A percentile compares a stretch with the other conserved stretches of the same genome.
These are phyloP conservation scores for Pulveroboletus frians DNA, from an alignment of 768 basidiomycete genomes.

Conservation along the genomic window DNA sequence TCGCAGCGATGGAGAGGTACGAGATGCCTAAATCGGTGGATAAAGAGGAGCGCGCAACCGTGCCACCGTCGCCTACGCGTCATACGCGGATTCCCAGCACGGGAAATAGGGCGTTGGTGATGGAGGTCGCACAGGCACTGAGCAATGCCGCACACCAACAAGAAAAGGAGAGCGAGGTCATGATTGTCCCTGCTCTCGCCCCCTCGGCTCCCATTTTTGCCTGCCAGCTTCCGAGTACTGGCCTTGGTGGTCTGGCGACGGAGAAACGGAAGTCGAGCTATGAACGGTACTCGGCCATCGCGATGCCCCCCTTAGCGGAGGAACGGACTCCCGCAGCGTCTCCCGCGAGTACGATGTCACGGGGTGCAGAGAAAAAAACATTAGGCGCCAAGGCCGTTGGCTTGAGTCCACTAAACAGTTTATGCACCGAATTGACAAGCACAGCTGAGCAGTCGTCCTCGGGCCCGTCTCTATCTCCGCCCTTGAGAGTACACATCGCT, in stretches of 20 bases:
- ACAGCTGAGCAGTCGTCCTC: not conserved
- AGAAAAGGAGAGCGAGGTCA: not conserved
- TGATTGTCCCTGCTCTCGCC: not conserved
- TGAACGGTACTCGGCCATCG: conserved; percentile 59
- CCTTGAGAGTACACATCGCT: conserved; percentile 33
- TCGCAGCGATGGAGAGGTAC: conserved; percentile 1
- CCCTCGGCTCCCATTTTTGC: not conserved
- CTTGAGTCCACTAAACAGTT: conserved; percentile 11
- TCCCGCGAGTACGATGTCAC: conserved; percentile 50
- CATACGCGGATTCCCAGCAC: conserved; percentile 61
- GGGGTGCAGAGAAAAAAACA: conserved; percentile 14
- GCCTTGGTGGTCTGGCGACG: conserved; percentile 20
- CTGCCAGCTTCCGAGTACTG: conserved; percentile 13
- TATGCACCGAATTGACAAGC: conserved; percentile 1
- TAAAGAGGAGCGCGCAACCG: conserved; percentile 8
- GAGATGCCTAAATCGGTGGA: conserved; percentile 14
- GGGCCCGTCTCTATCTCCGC: not conserved
- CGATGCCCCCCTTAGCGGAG: conserved; percentile 63
- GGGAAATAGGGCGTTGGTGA: conserved; percentile 64
- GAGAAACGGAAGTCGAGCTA: conserved; percentile 66
- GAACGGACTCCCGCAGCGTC: conserved; percentile 56
- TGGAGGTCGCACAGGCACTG: conserved; percentile 72
- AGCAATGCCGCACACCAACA: conserved; percentile 30
- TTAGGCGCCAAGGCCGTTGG: conserved; percentile 4
- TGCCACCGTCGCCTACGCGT: conserved; percentile 35